phyloP scores from a whole-genome alignment of 2,329 filamentous ascomycete species.

The Pochonia chlamydosporia region DNA sequence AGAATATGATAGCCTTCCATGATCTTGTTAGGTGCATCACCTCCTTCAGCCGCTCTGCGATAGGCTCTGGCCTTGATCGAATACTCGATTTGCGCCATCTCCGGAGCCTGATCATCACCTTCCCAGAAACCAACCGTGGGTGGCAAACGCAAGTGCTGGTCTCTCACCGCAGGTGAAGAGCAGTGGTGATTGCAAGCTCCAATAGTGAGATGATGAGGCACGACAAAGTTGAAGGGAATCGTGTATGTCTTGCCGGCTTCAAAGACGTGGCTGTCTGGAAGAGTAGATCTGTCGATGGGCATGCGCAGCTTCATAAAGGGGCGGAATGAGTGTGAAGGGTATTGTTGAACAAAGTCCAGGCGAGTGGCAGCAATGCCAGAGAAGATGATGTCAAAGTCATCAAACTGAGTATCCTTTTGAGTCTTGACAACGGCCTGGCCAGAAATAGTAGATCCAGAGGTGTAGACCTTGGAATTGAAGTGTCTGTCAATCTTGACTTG shows the following conservation, averaged over 20 bases:
- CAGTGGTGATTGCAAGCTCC: slow-evolving; percentile 48
- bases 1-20: slow-evolving; percentile 39
- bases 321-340: slow-evolving; percentile 41
- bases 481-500: slow-evolving; percentile 46
- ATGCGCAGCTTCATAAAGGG: slow-evolving; percentile 52
- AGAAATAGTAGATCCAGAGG: slow-evolving; percentile 44
- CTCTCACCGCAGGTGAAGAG: slow-evolving; percentile 37
- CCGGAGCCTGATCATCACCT: slow-evolving; percentile 47
- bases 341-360: slow-evolving; percentile 44
- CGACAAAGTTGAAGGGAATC: slow-evolving; percentile 54
- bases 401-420: slow-evolving; percentile 41
- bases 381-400: slow-evolving; percentile 46
- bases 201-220: slow-evolving; percentile 52
- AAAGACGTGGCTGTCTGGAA: slow-evolving; percentile 43
- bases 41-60: slow-evolving; percentile 13
- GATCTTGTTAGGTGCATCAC: slow-evolving; percentile 19
- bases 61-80: slow-evolving; percentile 40
- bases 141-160: slow-evolving; percentile 47
- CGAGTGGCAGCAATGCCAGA: slow-evolving; percentile 44
- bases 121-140: slow-evolving; percentile 48
- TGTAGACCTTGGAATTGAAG: slow-evolving; percentile 50
- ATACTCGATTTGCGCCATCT: slow-evolving; percentile 51
- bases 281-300: slow-evolving; percentile 40
- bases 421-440: slow-evolving; percentile 43
- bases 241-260: slow-evolving; percentile 41